Conservation (phyloP, 2,329 filamentous ascomycete species). For the Diaporthe eres region DNA sequence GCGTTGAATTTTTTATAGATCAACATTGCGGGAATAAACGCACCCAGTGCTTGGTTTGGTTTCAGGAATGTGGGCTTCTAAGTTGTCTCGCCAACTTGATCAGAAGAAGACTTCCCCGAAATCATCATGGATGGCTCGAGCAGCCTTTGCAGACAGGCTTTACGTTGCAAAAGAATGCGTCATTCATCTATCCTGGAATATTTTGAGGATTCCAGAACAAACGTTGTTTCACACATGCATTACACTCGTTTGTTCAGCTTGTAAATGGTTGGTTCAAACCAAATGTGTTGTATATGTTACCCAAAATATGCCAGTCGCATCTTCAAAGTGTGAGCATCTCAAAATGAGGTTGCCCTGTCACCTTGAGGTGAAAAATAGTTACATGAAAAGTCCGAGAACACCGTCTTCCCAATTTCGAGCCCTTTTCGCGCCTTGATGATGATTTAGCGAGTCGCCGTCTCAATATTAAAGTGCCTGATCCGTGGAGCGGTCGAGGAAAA, state of each 20-base stretch:
- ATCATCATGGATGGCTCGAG: not conserved
- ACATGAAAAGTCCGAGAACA: conserved; percentile 26
- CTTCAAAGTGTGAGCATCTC: not conserved
- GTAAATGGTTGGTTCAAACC: not conserved
- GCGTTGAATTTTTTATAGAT: not conserved
- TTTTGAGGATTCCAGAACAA: not conserved
- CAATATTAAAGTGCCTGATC: not conserved
- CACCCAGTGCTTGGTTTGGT: not conserved
- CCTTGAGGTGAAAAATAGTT: conserved; percentile 19
- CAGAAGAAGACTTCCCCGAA: not conserved
- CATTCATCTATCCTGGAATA: not conserved
- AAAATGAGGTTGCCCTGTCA: conserved; percentile 7
- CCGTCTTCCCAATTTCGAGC: not conserved
- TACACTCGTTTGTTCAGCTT: not conserved
- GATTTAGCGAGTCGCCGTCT: not conserved
- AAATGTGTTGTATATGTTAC: conserved; percentile 1
- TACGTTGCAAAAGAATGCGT: too few relatives aligned
- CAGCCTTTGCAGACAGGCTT: too few relatives aligned
- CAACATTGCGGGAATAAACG: not conserved
- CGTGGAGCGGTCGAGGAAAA: not conserved
- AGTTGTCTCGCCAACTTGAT: too few relatives aligned
- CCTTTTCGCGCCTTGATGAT: not conserved
- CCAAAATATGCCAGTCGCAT: conserved; percentile 28
- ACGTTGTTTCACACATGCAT: not conserved
- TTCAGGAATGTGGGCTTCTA: not conserved